phyloP scores from a whole-genome alignment of 192 early-diverging fungal genomes.

The Coemansia sp. region DNA sequence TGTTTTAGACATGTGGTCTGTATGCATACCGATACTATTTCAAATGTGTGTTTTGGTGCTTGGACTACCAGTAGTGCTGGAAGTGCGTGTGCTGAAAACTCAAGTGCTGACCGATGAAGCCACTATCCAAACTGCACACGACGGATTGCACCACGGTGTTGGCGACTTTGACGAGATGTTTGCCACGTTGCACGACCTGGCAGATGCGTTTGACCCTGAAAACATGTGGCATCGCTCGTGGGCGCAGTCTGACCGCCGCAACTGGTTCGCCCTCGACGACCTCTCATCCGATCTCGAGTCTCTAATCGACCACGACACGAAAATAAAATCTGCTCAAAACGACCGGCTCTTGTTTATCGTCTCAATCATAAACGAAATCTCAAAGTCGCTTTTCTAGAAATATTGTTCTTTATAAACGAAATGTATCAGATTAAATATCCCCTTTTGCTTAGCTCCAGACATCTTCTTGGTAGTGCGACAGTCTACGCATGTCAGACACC shows the following conservation, averaged over 20 bases:
- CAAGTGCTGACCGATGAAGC: background rate
- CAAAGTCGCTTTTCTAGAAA: background rate
- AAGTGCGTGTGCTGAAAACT: too few relatives aligned
- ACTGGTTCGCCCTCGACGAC: background rate
- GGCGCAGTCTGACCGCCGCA: background rate
- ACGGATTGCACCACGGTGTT: background rate
- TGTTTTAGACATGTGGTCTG: too few relatives aligned
- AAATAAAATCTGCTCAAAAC: too few relatives aligned
- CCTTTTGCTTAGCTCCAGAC: conserved; percentile 74
- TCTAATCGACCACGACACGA: background rate
- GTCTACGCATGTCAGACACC: conserved; percentile 79
- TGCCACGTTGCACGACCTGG: background rate
- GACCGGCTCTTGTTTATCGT: too few relatives aligned
- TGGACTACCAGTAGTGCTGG: too few relatives aligned
- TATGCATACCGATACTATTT: too few relatives aligned
- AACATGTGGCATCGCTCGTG: background rate
- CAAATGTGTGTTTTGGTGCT: background rate
- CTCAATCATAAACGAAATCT: background rate
- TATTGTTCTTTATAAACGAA: background rate
- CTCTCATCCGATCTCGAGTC: background rate
- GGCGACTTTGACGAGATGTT: background rate
- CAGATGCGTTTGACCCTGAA: background rate
- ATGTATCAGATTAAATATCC: background rate
- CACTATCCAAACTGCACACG: background rate
- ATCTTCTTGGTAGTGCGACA: conserved; percentile 91